Conservation (phyloP, 768 basidiomycete species). For the Scleroderma bovista region DNA sequence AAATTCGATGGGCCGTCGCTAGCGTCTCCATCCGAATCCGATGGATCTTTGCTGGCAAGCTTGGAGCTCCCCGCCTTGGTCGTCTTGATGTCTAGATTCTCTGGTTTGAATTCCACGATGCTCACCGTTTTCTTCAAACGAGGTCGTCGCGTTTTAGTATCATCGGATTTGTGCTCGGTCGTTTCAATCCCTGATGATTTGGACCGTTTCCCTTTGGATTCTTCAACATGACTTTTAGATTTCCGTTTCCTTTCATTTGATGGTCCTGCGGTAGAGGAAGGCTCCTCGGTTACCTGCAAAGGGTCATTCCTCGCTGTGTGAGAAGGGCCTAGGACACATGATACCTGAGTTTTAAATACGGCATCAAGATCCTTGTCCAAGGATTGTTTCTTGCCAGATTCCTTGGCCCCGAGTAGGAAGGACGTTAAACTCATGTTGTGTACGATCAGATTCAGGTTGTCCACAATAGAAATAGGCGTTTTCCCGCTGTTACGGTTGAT, state of each 20-base stretch:
- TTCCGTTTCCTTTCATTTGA: constrained; percentile 10
- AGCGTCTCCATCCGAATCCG: constrained; percentile 30
- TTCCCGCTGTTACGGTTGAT: neutral
- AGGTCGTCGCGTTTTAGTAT: constrained; percentile 12
- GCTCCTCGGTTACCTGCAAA: constrained; percentile 5
- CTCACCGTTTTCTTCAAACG: constrained; percentile 4
- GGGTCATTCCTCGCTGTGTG: constrained; percentile 12
- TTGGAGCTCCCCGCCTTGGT: constrained; percentile 1
- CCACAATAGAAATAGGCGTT: neutral
- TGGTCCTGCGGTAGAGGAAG: constrained; percentile 2
- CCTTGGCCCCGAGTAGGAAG: constrained; percentile 36
- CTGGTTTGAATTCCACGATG: neutral
- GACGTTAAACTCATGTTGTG: constrained; percentile 50
- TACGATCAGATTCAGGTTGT: neutral
- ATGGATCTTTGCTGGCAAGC: constrained; percentile 14
- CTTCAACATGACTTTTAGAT: constrained; percentile 9
- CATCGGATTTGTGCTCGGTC: constrained; percentile 19
- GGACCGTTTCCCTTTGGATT: constrained; percentile 13
- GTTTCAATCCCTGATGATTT: constrained; percentile 5
- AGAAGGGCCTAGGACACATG: constrained; percentile 11
- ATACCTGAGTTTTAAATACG: constrained; percentile 52
- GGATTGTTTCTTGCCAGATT: constrained; percentile 31
- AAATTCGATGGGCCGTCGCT: constrained; percentile 32
- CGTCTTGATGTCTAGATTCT: neutral
- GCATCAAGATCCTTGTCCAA: constrained; percentile 61